A percentile compares a stretch with the other conserved stretches of the same genome.
Conservation (phyloP, 352 stramenopile species). For the Phytophthora kernoviae region DNA sequence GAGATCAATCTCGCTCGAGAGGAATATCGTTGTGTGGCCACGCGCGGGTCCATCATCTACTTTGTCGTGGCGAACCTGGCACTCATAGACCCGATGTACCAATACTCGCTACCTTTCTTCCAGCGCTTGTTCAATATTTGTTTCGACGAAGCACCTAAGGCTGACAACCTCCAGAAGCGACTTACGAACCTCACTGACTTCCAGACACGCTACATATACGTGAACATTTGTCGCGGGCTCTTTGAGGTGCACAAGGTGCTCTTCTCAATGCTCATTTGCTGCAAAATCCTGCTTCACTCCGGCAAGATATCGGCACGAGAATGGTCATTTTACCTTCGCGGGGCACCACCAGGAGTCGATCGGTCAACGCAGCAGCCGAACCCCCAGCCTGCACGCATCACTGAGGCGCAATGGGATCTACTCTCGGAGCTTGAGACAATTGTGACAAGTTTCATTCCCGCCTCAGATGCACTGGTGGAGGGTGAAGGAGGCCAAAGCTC, state of each 20-base stretch:
- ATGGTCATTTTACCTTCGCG: slow-evolving; percentile 91
- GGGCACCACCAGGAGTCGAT: slow-evolving; percentile 37
- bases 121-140: slow-evolving; percentile 92
- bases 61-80: slow-evolving; percentile 94
- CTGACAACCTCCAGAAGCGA: slow-evolving; percentile 57
- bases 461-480: slow-evolving; percentile 1
- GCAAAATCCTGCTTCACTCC: slow-evolving; percentile 92
- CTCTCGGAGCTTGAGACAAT: slow-evolving; percentile 78
- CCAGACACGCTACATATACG: slow-evolving; percentile 92
- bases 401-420: slow-evolving; percentile 83
- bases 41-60: slow-evolving; percentile 93
- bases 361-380: slow-evolving; percentile 42
- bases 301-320: slow-evolving; percentile 73
- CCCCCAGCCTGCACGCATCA: slow-evolving; percentile 71
- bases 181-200: slow-evolving; percentile 89
- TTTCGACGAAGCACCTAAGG: slow-evolving; percentile 78
- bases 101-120: slow-evolving; percentile 95
- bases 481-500: slow-evolving; percentile 1
- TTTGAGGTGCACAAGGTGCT: slow-evolving; percentile 95
- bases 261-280: slow-evolving; percentile 95
- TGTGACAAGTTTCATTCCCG: slow-evolving; percentile 31
- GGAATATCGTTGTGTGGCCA: slow-evolving; percentile 91
- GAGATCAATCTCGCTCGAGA: slow-evolving; percentile 92
- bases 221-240: slow-evolving; percentile 94
- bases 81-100: slow-evolving; percentile 95